phyloP scores from a whole-genome alignment of 768 basidiomycete genomes.

The Cystofilobasidium bisporidii region DNA sequence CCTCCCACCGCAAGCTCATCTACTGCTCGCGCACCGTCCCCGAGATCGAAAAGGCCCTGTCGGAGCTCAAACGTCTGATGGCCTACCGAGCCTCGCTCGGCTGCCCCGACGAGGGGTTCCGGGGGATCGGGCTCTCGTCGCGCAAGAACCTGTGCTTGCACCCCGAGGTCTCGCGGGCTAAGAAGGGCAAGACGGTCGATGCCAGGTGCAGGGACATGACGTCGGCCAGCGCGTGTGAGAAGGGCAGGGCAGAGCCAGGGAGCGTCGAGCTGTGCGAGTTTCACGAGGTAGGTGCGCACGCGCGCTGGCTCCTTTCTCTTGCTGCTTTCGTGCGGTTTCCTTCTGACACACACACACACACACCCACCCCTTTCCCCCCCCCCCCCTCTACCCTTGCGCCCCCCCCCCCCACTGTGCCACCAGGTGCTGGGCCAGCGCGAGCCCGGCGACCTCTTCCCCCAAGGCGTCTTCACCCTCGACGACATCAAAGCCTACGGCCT shows the following conservation, averaged over 20 bases:
- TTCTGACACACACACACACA: too few species aligned
- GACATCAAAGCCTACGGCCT: constrained; percentile 82
- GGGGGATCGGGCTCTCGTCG: constrained; percentile 85
- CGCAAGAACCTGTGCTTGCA: constrained; percentile 94
- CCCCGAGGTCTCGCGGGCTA: constrained; percentile 74
- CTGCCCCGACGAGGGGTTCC: constrained; percentile 66
- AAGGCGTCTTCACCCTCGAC: constrained; percentile 87
- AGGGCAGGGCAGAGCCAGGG: constrained; percentile 73
- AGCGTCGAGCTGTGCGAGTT: constrained; percentile 85
- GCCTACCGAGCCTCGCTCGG: constrained; percentile 62
- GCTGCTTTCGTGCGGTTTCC: too few species aligned
- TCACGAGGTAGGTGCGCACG: constrained; percentile 66
- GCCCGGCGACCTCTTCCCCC: constrained; percentile 66
- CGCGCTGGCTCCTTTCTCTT: too few species aligned
- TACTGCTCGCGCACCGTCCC: constrained; percentile 99
- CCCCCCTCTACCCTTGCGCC: background rate
- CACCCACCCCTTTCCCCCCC: background rate
- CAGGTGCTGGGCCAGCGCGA: constrained; percentile 77
- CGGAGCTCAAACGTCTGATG: constrained; percentile 89
- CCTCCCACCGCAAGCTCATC: constrained; percentile 82
- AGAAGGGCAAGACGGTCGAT: constrained; percentile 96
- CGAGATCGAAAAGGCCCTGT: constrained; percentile 95
- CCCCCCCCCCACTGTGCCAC: constrained; percentile 12
- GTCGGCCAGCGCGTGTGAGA: constrained; percentile 68
- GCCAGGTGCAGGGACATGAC: constrained; percentile 94